Base-by-base conservation (phyloP, 2,329 filamentous ascomycete species). In the Zalaria sp. region DNA sequence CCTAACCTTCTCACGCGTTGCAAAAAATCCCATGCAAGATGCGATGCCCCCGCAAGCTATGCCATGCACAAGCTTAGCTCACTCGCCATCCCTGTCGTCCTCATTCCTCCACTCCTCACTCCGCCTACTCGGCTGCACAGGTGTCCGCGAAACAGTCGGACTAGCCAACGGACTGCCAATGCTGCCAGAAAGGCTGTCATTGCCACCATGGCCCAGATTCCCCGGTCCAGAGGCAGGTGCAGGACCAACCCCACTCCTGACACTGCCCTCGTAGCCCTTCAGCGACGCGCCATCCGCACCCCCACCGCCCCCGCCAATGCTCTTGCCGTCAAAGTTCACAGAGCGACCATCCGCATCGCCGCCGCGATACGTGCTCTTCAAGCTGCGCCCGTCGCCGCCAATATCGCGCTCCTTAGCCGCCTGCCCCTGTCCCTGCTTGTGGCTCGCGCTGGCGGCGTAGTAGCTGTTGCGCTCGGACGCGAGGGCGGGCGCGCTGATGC, bases 121-220 rank as follows among this genome's bases (percentile, higher is more conserved):
- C 29, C 29, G 7, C 7, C 29, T 7, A 11, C 39, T 44, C 46
- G n/a, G 46, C 48, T 5, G 43, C 18, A 18, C 41, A 4, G 54
- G 53, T 3, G 53, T 48, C 40, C 59, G 51, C 5, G 59, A 48
- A 35, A 64, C 57, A 11, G 58, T 57, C 1, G 65, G 62, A 46
- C 75, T 81, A 2, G 73, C 72, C 32, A 87, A 60, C 9, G 80
- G 77, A 49, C 77, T 81, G 27, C 71, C 75, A 48, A 87, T 79
- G 58, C 83, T 89, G 26, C 83, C 82, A 46, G 71, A 81, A 42
- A 89, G 76, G 60, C 87, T 93, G 57, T 93, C 86, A 39, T 84
- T 81, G 47, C 85, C 73, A 2, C 75, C 77, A 58, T 94, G 88
- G 1, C 84, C 83, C 3, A 84, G 58, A 18, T 2, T 2, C 18